Percentiles rank a stretch among this genome's conserved stretches.
Conservation (phyloP, 2,329 filamentous ascomycete genomes). For the Colletotrichum coccodes region DNA sequence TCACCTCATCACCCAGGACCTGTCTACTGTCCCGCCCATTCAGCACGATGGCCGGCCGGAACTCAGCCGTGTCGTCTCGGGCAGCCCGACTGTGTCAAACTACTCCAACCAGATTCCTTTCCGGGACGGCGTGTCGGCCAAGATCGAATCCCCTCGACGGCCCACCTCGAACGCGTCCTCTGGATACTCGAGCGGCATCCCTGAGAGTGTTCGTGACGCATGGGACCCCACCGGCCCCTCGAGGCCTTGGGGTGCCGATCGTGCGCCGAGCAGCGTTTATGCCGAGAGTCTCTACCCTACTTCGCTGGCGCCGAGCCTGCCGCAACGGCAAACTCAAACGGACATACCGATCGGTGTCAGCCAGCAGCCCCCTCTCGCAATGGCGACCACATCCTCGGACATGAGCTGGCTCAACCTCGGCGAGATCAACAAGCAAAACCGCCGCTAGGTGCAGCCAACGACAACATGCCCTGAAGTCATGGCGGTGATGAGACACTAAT, state of each 20-base stretch:
- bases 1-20: conserved; percentile 69
- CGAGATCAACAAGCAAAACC: conserved; percentile 44
- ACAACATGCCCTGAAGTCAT: conserved; percentile 20
- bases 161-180: conserved; percentile 62
- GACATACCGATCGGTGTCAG: conserved; percentile 49
- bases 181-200: conserved; percentile 72
- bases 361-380: conserved; percentile 60
- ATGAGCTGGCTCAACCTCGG: conserved; percentile 86
- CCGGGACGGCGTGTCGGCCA: conserved; percentile 68
- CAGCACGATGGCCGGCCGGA: conserved; percentile 71
- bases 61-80: conserved; percentile 74
- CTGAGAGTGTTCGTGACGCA: conserved; percentile 68
- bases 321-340: conserved; percentile 40
- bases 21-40: conserved; percentile 74
- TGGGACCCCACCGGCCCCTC: conserved; percentile 61
- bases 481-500: conserved; percentile 27
- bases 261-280: conserved; percentile 64
- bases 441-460: not conserved
- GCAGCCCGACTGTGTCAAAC: conserved; percentile 75
- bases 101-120: conserved; percentile 62
- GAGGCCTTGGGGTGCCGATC: conserved; percentile 60
- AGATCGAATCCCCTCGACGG: conserved; percentile 61
- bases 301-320: conserved; percentile 49
- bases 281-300: conserved; percentile 55
- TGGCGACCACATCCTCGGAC: conserved; percentile 66